A percentile compares a stretch with the other conserved stretches of the same genome.
Evolutionary conservation across 2,329 filamentous ascomycete species (phyloP).

Genomic region (Penicillium sp.): DNA sequence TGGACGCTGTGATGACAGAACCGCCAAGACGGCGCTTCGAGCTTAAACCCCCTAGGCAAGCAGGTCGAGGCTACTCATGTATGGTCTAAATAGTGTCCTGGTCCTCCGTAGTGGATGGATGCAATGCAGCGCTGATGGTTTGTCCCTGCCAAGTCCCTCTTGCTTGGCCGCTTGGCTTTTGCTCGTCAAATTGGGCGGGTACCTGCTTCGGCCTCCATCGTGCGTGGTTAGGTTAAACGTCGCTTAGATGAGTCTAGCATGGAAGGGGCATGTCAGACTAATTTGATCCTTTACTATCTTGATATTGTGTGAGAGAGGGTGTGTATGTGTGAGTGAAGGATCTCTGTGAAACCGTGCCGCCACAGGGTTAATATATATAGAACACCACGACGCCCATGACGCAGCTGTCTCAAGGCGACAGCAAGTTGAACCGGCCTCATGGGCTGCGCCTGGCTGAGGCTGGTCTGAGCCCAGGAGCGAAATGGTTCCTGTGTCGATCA

Average conservation of each 20-base stretch:
- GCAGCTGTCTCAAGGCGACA: slow-evolving; percentile 17
- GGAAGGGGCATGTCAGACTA: too few species aligned
- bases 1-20: slow-evolving; percentile 12
- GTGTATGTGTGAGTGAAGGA: background rate
- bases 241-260: background rate
- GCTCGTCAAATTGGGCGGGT: too few species aligned
- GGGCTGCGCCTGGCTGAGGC: too few species aligned
- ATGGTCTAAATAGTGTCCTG: too few species aligned
- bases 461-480: slow-evolving; percentile 13
- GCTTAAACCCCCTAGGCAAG: slow-evolving; percentile 17
- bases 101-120: background rate
- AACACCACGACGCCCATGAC: slow-evolving; percentile 20
- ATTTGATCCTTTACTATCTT: too few species aligned
- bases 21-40: slow-evolving; percentile 21
- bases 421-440: background rate
- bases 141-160: background rate
- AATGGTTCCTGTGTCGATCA: slow-evolving; percentile 24
- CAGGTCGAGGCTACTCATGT: too few species aligned
- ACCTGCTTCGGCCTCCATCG: background rate
- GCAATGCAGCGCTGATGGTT: background rate
- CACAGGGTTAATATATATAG: slow-evolving; percentile 20
- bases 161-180: background rate
- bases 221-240: slow-evolving; percentile 4
- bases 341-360: slow-evolving; percentile 7
- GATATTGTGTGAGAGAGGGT: too few species aligned